phyloP scores from a whole-genome alignment of 2,329 filamentous ascomycete genomes.

The Ophiocordyceps camponoti-saundersi region DNA sequence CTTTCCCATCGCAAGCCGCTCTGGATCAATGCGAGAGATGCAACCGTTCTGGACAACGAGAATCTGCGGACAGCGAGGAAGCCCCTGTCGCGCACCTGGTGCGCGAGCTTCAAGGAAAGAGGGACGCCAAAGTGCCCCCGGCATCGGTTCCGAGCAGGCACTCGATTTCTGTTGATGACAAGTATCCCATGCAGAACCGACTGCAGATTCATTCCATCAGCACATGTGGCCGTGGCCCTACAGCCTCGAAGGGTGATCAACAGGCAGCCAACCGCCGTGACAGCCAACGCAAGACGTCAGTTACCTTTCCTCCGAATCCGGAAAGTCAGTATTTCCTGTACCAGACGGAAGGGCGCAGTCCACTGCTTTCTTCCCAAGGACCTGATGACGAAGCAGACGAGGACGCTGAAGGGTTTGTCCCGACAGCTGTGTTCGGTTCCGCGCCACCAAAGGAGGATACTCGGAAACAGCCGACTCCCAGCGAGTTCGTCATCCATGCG shows the following conservation, averaged over 20 bases:
- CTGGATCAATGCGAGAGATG: conserved; percentile 1
- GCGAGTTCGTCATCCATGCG: conserved; percentile 1
- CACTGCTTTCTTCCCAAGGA: background rate
- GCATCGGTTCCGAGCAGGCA: background rate
- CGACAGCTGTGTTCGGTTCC: background rate
- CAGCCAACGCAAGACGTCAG: background rate
- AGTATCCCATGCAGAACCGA: background rate
- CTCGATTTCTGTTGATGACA: background rate
- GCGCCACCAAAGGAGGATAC: background rate
- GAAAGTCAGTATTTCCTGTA: background rate
- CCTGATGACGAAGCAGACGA: background rate
- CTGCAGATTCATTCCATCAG: background rate
- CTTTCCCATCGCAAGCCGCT: background rate
- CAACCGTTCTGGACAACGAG: background rate
- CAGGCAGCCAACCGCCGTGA: background rate
- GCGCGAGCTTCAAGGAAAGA: background rate
- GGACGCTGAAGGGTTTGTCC: background rate
- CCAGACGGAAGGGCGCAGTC: background rate
- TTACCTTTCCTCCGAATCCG: background rate
- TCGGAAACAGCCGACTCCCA: background rate
- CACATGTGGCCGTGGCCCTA: background rate
- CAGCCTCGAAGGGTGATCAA: background rate
- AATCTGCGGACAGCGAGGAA: background rate
- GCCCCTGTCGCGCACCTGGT: background rate
- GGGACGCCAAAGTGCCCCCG: background rate